These are phyloP conservation scores for Arthrobotrys iridis DNA, from an alignment of 2,329 filamentous ascomycete species.

Conservation along the genomic window DNA sequence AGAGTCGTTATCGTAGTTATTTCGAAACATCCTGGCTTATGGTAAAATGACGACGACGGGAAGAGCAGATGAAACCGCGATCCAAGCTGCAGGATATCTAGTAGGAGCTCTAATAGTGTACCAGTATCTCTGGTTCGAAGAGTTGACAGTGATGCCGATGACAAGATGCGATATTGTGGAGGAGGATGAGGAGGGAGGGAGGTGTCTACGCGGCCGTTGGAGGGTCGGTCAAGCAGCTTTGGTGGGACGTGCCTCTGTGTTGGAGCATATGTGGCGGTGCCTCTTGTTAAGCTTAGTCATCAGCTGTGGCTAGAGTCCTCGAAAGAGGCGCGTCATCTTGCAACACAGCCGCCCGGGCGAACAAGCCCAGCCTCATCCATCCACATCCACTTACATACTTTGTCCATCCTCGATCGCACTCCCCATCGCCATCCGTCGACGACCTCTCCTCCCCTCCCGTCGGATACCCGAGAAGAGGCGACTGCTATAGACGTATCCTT, in stretches of 20 bases:
- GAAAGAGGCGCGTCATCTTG: constrained; percentile 46
- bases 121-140: neutral
- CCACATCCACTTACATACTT: constrained; percentile 17
- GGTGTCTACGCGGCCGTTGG: constrained; percentile 52
- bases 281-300: neutral
- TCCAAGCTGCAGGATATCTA: constrained; percentile 13
- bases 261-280: constrained; percentile 24
- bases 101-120: constrained; percentile 12
- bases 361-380: constrained; percentile 41
- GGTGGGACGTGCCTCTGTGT: constrained; percentile 51
- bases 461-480: constrained; percentile 23
- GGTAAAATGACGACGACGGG: constrained; percentile 33
- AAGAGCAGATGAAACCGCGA: constrained; percentile 20
- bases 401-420: constrained; percentile 35
- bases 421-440: constrained; percentile 20
- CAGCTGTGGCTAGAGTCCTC: constrained; percentile 19
- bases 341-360: constrained; percentile 20
- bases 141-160: constrained; percentile 25
- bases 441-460: constrained; percentile 9
- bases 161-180: constrained; percentile 5
- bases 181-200: constrained; percentile 5
- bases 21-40: constrained; percentile 85
- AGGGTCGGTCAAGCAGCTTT: constrained; percentile 9
- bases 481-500: constrained; percentile 13
- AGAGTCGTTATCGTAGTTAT: constrained; percentile 99